Percentiles rank a stretch among this genome's conserved stretches.
Evolutionary conservation across 768 basidiomycete species (phyloP).

Genomic region (Lepiota brunneoincarnata): DNA sequence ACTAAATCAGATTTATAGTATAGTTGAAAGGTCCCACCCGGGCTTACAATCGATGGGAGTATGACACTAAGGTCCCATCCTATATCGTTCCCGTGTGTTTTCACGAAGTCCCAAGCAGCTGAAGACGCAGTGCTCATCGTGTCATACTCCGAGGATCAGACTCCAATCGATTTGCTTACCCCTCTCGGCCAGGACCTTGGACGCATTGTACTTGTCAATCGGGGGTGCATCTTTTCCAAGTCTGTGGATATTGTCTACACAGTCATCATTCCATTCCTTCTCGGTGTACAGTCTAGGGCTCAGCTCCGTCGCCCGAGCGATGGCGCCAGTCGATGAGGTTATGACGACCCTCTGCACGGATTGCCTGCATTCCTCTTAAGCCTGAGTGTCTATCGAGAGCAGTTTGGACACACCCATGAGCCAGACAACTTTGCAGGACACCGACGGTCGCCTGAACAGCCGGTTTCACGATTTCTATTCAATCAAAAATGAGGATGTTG

Average conservation of each 20-base stretch:
- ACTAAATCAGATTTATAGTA: no score
- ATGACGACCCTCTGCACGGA: slow-evolving; percentile 65
- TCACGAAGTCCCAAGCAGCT: slow-evolving; percentile 41
- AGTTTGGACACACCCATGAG: slow-evolving; percentile 37
- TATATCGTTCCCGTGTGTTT: slow-evolving; percentile 37
- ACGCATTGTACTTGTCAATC: slow-evolving; percentile 49
- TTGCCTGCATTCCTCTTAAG: slow-evolving; percentile 7
- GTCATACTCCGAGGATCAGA: no score
- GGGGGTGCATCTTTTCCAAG: slow-evolving; percentile 42
- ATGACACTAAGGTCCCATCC: slow-evolving; percentile 49
- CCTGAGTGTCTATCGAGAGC: neutral
- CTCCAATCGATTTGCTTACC: slow-evolving; percentile 25
- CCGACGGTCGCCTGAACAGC: slow-evolving; percentile 69
- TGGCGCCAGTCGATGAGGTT: slow-evolving; percentile 54
- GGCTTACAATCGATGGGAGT: slow-evolving; percentile 48
- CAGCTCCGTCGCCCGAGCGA: slow-evolving; percentile 28
- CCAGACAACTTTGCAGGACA: slow-evolving; percentile 55
- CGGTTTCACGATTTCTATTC: slow-evolving; percentile 58
- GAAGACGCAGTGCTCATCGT: neutral
- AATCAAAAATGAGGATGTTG: neutral
- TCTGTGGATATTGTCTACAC: slow-evolving; percentile 40
- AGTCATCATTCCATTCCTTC: slow-evolving; percentile 57
- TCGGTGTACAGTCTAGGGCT: slow-evolving; percentile 37
- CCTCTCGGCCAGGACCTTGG: slow-evolving; percentile 64
- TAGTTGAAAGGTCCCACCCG: neutral